These are phyloP conservation scores for Irpex sp. DNA, from an alignment of 1,284 basidiomycete species.

Conservation along the genomic window DNA sequence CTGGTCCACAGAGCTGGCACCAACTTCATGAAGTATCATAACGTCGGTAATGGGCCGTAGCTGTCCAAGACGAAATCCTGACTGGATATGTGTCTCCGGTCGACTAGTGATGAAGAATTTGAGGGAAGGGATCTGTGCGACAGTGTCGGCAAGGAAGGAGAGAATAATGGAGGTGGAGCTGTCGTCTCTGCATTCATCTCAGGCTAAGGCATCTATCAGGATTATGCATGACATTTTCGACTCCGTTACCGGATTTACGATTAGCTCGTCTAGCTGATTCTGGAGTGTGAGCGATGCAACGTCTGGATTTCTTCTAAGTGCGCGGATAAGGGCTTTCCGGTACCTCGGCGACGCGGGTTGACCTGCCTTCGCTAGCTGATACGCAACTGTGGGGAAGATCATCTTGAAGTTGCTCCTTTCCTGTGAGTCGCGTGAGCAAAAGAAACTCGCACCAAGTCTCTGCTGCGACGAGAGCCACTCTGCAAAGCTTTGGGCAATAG, in stretches of 20 bases:
- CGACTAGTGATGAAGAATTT: slow-evolving; percentile 24
- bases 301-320: slow-evolving; percentile 13
- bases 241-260: slow-evolving; percentile 17
- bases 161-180: slow-evolving; percentile 17
- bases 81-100: slow-evolving; percentile 18
- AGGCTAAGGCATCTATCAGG: slow-evolving; percentile 26
- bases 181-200: slow-evolving; percentile 24
- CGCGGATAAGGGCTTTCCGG: slow-evolving; percentile 6
- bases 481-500: slow-evolving; percentile 13
- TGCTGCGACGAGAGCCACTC: not conserved
- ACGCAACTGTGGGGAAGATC: slow-evolving; percentile 23
- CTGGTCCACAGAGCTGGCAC: slow-evolving; percentile 7
- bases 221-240: slow-evolving; percentile 14
- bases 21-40: slow-evolving; percentile 15
- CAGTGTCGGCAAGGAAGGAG: slow-evolving; percentile 8
- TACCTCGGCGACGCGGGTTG: slow-evolving; percentile 14
- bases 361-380: slow-evolving; percentile 17
- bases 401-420: slow-evolving; percentile 17
- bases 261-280: slow-evolving; percentile 19
- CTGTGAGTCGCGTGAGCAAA: slow-evolving; percentile 23
- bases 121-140: slow-evolving; percentile 6
- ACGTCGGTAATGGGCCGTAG: not conserved
- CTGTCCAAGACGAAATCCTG: slow-evolving; percentile 9
- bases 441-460: slow-evolving; percentile 28
- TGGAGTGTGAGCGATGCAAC: slow-evolving; percentile 5